Evolutionary conservation across 805 yeast genomes (phyloP), one percentile per base, ranked within the genome.

Genomic region (Ogataea naganishii): DNA sequence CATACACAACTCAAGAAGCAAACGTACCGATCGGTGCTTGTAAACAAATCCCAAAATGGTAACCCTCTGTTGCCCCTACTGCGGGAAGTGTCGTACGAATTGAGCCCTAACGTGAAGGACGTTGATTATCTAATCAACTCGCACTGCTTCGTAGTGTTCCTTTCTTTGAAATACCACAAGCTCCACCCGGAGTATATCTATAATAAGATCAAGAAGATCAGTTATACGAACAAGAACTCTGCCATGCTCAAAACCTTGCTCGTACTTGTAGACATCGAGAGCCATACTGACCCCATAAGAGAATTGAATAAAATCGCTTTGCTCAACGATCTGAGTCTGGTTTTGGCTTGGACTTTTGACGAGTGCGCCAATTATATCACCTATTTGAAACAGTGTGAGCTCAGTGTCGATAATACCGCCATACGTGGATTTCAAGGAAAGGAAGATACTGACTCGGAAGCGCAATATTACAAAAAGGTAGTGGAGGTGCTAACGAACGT

Each of bases 121-220:
- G 80, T 60, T 41, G 94, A 82, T 47, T 82, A 81, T 50, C 62
- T 76, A 28, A 66, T 81, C 11, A 75, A 69, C 33, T 59, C 75
- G 18, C 53, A 68, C 49, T 51, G 72, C 48, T 68, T 69, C 33
- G 67, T 79, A 1, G 42, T 82, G 1, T 80, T 80, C 39, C 58
- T 82, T 3, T 73, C 84, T 1, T 50, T 82, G 27, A 76, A 78
- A 30, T 82, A 81, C 47, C 85, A 80, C 46, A 80, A 80, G 49
- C 56, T 82, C 23, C 80, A 77, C 39, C 85, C 88, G 0, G 89
- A 80, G 41, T 81, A 82, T 42, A 65, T 82, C 3, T 68, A 71
- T 53, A 71, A 70, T 37, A 61, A 80, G 35, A 62, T 78, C 51
- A 61, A 53, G 26, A 54, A 41, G 31, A 35, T 58, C 16, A 34